Conservation (phyloP, 2,329 filamentous ascomycete species). For the Aspergillus ruber region DNA sequence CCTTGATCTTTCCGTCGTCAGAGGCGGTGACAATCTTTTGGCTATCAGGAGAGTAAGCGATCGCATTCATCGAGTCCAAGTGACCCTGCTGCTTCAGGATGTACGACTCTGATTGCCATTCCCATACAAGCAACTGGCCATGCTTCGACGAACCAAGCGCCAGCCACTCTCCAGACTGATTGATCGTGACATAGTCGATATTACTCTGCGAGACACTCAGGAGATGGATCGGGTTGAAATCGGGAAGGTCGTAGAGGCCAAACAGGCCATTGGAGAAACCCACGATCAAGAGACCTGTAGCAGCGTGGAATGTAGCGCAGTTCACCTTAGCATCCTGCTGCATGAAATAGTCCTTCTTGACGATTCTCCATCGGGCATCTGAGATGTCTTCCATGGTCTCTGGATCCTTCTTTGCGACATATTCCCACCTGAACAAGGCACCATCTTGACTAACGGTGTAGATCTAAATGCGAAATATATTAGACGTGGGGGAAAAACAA, state of each 20-base stretch:
- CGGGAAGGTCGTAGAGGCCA: slow-evolving; percentile 88
- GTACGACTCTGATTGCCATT: slow-evolving; percentile 99
- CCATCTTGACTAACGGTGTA: slow-evolving; percentile 97
- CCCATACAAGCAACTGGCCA: slow-evolving; percentile 95
- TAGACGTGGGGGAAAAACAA: slow-evolving; percentile 9
- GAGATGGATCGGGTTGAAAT: slow-evolving; percentile 92
- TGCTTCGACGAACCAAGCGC: slow-evolving; percentile 94
- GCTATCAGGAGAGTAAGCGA: slow-evolving; percentile 90
- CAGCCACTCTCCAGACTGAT: slow-evolving; percentile 91
- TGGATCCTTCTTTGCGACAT: slow-evolving; percentile 57
- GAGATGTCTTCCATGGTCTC: slow-evolving; percentile 56
- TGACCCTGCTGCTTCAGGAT: slow-evolving; percentile 97
- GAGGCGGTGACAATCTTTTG: slow-evolving; percentile 88
- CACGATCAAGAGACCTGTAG: slow-evolving; percentile 85
- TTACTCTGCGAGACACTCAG: slow-evolving; percentile 89
- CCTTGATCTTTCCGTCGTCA: slow-evolving; percentile 96
- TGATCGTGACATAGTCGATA: slow-evolving; percentile 91
- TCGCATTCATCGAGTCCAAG: slow-evolving; percentile 88
- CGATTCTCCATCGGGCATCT: slow-evolving; percentile 81
- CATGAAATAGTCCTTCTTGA: slow-evolving; percentile 88
- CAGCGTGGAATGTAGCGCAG: slow-evolving; percentile 82
- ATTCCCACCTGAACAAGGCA: slow-evolving; percentile 92
- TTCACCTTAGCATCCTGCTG: slow-evolving; percentile 80
- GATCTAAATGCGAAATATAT: slow-evolving; percentile 45
- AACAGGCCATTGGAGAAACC: slow-evolving; percentile 95